A percentile compares a stretch with the other conserved stretches of the same genome.
Evolutionary conservation across 225 moss, liverwort and hornwort species (phyloP).

Genomic region (Marchantia polymorpha): DNA sequence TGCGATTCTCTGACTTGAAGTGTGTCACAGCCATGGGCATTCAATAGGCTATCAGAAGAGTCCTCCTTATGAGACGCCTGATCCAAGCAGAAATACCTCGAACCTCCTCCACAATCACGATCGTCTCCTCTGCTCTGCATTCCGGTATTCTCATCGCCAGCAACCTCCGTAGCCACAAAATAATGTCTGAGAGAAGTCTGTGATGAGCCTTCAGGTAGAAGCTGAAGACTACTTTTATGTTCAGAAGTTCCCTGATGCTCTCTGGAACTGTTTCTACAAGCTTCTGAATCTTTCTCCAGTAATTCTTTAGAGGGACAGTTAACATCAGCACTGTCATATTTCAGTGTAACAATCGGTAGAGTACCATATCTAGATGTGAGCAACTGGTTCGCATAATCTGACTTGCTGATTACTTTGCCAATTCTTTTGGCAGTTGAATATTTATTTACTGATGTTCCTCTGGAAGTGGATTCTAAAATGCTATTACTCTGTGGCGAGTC

Average conservation of each 20-base stretch:
- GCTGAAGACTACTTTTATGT: background rate
- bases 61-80: slow-evolving; percentile 18
- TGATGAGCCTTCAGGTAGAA: background rate
- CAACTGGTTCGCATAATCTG: background rate
- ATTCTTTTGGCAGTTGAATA: slow-evolving; percentile 16
- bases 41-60: slow-evolving; percentile 5
- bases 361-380: slow-evolving; percentile 24
- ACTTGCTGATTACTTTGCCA: slow-evolving; percentile 9
- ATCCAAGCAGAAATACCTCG: background rate
- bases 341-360: slow-evolving; percentile 38
- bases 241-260: background rate
- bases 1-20: background rate
- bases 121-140: slow-evolving; percentile 52
- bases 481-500: slow-evolving; percentile 11
- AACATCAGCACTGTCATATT: slow-evolving; percentile 20
- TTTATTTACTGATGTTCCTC: slow-evolving; percentile 14
- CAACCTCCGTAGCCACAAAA: background rate
- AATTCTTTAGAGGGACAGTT: background rate
- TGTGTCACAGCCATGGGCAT: background rate
- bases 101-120: slow-evolving; percentile 90
- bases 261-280: background rate
- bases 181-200: background rate
- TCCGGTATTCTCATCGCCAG: background rate
- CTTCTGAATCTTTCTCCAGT: background rate
- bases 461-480: slow-evolving; percentile 1